A percentile compares a stretch with the other conserved stretches of the same genome.
Evolutionary conservation across 208 protist species (phyloP).

Genomic region (Trypanosoma theileri): DNA sequence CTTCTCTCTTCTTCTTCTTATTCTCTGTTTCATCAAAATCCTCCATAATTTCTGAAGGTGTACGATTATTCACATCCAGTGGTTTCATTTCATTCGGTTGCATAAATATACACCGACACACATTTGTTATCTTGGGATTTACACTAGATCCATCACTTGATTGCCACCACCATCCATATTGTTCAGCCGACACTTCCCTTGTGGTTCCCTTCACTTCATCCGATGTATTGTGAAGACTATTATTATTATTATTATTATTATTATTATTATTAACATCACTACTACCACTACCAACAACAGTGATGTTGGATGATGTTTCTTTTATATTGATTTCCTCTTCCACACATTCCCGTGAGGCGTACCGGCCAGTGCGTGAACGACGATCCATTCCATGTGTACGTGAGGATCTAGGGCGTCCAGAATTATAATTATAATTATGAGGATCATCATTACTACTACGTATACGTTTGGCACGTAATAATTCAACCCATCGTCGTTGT

Average conservation of each 20-base stretch:
- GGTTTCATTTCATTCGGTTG: constrained; percentile 2
- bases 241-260: background rate
- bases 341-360: constrained; percentile 18
- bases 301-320: background rate
- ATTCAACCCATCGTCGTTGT: constrained; percentile 18
- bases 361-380: constrained; percentile 1
- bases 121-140: constrained; percentile 3
- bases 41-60: constrained; percentile 27
- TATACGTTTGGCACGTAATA: constrained; percentile 2
- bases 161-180: constrained; percentile 10
- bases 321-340: background rate
- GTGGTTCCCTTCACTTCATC: background rate
- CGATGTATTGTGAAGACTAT: background rate
- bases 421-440: background rate
- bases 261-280: background rate
- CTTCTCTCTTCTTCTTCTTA: background rate
- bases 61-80: constrained; percentile 14
- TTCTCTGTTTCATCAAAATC: background rate
- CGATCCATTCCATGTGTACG: background rate
- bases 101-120: constrained; percentile 29
- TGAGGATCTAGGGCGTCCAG: background rate
- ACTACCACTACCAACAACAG: background rate
- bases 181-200: constrained; percentile 4
- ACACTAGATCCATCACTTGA: constrained; percentile 14
- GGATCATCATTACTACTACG: no score